Base-by-base conservation (phyloP, 106 monocot genomes). In the Phalaenopsis equestris region DNA sequence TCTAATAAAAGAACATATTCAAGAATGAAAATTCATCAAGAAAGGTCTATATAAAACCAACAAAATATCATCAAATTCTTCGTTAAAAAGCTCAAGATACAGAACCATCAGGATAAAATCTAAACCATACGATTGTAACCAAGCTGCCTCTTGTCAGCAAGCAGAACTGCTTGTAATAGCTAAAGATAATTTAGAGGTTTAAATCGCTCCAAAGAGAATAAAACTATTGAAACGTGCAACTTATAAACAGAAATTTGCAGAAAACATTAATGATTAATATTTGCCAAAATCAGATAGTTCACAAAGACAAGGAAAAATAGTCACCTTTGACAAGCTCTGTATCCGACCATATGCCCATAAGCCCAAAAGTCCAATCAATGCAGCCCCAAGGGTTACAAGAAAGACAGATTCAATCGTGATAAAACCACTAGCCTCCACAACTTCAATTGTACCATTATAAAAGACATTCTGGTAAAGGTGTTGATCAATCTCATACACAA, bases 371-470 rank as follows among this genome's bases (percentile, higher is more conserved):
- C 81, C 90, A 86, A 93, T 14, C 36, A 99, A 80, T 14, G 88
- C 91, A 78, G 83, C 8, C 55, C 90, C 99, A 79, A 99, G 95
- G 46, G 91, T 90, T 9, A 99, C 78, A 80, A 99, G 99, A 77
- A 99, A 99, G 78, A 95, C 86, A 81, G 95, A 95, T 56, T 99
- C 99, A 68, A 94, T 81, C 55, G 88, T 95, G 37, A 99, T 80
- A 76, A 95, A 87, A 11, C 93, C 88, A 65, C 99, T 95, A 81
- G 93, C 92, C 80, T 99, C 99, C 79, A 95, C 87, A 84, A 99
- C 93, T 83, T 99, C 99, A 70, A 99, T 84, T 23, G 99, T 90
- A 80, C 95, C 91, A 84, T 99, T 99, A 76, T 95, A 99, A 55
- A 99, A 99, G 17, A 90, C 86, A 76, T 38, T 91, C 83, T 90